Evolutionary conservation across 305 asterid genomes (phyloP), one percentile per base, ranked within the genome.

Genomic region (Caryopteris hybrid): DNA sequence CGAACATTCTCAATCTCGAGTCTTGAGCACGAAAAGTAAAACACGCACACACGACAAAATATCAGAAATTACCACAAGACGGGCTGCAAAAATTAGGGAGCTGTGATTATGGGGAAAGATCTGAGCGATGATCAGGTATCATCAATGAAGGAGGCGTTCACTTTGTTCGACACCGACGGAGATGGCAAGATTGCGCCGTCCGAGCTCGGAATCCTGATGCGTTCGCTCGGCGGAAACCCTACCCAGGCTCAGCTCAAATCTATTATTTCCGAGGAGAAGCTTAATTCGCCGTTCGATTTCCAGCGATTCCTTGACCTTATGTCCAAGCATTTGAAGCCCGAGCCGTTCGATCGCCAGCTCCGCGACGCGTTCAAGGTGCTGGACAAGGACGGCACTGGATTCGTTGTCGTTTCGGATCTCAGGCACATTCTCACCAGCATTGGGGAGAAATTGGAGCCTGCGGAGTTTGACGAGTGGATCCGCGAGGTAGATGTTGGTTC

Each of bases 71-170:
- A n/a, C n/a, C n/a, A n/a, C n/a, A n/a, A n/a, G n/a, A n/a, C n/a
- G n/a, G n/a, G n/a, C n/a, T n/a, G n/a, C n/a, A n/a, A n/a, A n/a
- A n/a, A n/a, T n/a, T n/a, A n/a, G n/a, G n/a, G n/a, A n/a, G n/a
- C n/a, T n/a, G n/a, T n/a, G n/a, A n/a, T n/a, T n/a, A 92, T 92
- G 98, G 97, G 86, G 73, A 92, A 89, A 82, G 97, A 92, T 92
- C 92, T 93, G 85, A 93, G 91, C 82, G 79, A 78, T 68, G 95
- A 90, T 52, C 98, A 93, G 72, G 84, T 79, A 13, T 87, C 97
- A 0, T 85, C 97, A 0, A 90, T 90, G 99, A 90, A 86, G 76
- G 99, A 93, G 66, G 99, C 99, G 8, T 93, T 93, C 90, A 86
- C 93, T 23, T 82, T 93, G 25, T 93, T 93, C 83, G 98, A 93